Percentiles rank a stretch among this genome's conserved stretches.
Conservation (phyloP, 2,329 filamentous ascomycete genomes). For the Beauveria bassiana region DNA sequence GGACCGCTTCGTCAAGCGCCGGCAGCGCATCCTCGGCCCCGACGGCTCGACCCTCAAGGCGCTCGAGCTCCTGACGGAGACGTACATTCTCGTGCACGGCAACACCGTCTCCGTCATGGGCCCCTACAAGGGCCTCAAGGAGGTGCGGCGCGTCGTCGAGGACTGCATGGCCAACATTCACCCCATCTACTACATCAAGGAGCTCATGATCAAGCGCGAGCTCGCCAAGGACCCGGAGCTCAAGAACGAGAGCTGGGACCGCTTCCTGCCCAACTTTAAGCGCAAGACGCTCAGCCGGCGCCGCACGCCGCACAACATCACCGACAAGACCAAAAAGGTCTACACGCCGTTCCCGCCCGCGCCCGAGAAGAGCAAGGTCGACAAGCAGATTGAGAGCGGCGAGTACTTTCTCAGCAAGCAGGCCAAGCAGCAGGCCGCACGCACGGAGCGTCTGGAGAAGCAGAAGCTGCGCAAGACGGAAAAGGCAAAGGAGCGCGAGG, state of each 20-base stretch:
- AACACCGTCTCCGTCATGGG: constrained; percentile 94
- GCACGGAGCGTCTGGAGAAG: constrained; percentile 74
- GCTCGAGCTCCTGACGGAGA: constrained; percentile 81
- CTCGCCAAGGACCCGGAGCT: constrained; percentile 83
- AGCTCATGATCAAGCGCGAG: constrained; percentile 89
- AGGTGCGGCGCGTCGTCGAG: constrained; percentile 79
- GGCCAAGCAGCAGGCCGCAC: constrained; percentile 75
- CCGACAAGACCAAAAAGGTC: constrained; percentile 85
- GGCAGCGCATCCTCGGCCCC: constrained; percentile 86
- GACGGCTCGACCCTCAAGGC: constrained; percentile 91
- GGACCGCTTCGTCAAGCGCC: constrained; percentile 88
- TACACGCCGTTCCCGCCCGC: constrained; percentile 97
- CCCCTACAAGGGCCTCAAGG: constrained; percentile 85
- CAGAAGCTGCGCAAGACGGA: constrained; percentile 84
- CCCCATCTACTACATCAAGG: constrained; percentile 73
- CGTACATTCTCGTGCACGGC: constrained; percentile 91
- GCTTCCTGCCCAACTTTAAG: constrained; percentile 96
- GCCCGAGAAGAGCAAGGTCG: constrained; percentile 98
- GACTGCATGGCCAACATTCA: constrained; percentile 98
- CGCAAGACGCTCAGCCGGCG: constrained; percentile 83
- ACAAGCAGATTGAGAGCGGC: constrained; percentile 93
- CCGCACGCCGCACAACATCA: constrained; percentile 73
- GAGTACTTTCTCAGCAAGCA: constrained; percentile 95
- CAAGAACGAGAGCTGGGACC: constrained; percentile 84
- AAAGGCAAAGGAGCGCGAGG: constrained; percentile 75